Base-by-base conservation (phyloP, 2,329 filamentous ascomycete genomes). In the Ophiocordyceps australis region DNA sequence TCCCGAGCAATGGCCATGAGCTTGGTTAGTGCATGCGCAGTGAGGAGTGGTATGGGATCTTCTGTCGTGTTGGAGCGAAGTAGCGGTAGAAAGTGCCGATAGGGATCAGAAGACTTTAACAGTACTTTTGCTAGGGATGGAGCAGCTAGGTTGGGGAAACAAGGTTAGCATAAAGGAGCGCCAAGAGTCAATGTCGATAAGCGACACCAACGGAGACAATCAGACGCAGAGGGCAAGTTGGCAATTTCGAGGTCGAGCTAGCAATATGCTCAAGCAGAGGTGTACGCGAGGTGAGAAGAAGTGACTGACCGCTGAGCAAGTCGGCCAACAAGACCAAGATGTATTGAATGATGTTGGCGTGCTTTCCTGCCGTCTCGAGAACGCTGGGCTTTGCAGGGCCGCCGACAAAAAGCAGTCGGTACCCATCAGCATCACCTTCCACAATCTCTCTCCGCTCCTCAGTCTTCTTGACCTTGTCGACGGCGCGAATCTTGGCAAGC, bases 291-390 rank as follows among this genome's bases (percentile, higher is more conserved):
- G n/a, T n/a, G n/a, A 9, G 10, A 25, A 15, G 19, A 17, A 26
- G 17, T 25, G 12, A 45, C 59, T 41, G 61, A 93, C 85, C 72
- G 46, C 86, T 78, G 32, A 95, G 71, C 35, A 98, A 57, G 47
- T 98, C 89, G 33, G 72, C 74, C 32, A 89, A 65, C 43, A 98
- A 59, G 24, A 95, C 86, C 32, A 98, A 63, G 46, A 94, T 78
- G 51, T 95, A 94, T 56, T 94, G 86, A 35, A 94, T 67, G 38
- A 98, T 82, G 55, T 94, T 85, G 45, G 74, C 67, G 40, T 85
- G 74, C 60, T 83, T 85, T 39, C 74, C 70, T 23, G 85, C 82
- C 32, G 74, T 74, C 56, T 94, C 80, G 38, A 95, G 63, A 32
- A 94, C 79, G 41, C 68, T 68, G 30, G 62, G 52, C 41, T 59